Percentiles rank a stretch among this genome's conserved stretches.
phyloP scores from a whole-genome alignment of 177 flowering plant species.

The Vitis hybrid region DNA sequence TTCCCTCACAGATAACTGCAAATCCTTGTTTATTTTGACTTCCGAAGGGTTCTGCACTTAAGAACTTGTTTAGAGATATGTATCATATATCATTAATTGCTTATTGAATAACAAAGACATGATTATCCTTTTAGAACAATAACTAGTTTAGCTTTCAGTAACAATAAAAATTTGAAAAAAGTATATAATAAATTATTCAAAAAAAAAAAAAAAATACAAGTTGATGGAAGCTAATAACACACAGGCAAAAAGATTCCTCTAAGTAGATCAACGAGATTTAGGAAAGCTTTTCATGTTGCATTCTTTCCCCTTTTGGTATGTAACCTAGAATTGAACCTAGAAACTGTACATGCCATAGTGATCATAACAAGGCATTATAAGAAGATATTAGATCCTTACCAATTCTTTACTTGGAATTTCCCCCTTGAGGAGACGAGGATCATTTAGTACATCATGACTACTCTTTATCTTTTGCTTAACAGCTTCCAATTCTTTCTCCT shows the following conservation, averaged over 20 bases:
- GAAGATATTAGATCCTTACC: slow-evolving; percentile 31
- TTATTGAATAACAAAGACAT: no score
- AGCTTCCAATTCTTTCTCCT: slow-evolving; percentile 79
- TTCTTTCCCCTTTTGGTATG: no score
- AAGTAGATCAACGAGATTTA: no score
- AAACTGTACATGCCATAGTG: background rate
- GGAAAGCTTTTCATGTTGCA: no score
- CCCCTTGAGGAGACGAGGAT: slow-evolving; percentile 90
- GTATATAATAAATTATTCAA: no score
- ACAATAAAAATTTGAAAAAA: no score
- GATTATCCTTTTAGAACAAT: background rate
- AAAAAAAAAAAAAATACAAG: no score
- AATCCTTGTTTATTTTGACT: slow-evolving; percentile 43
- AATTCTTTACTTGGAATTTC: slow-evolving; percentile 34
- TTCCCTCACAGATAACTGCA: slow-evolving; percentile 75
- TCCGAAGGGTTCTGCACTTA: slow-evolving; percentile 50
- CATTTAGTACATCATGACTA: slow-evolving; percentile 94
- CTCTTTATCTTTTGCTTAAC: slow-evolving; percentile 80
- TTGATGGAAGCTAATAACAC: no score
- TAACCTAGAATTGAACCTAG: background rate
- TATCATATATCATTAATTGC: background rate
- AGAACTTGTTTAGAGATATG: slow-evolving; percentile 5
- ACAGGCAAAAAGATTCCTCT: no score
- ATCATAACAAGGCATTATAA: background rate
- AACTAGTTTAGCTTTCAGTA: no score